Base-by-base conservation (phyloP, 495 filamentous ascomycete genomes). In the Aspergillus sclerotioniger region DNA sequence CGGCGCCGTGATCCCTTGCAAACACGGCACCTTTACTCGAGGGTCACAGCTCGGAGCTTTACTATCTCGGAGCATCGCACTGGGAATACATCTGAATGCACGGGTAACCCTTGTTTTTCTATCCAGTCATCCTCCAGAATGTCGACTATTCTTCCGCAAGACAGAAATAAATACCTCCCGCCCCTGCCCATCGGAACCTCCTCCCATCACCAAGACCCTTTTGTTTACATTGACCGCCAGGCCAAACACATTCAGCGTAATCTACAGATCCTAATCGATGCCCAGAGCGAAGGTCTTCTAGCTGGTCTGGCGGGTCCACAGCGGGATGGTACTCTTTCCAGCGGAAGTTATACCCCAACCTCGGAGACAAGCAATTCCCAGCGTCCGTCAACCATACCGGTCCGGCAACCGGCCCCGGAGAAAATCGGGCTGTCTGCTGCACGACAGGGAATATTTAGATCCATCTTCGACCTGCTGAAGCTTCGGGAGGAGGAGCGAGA, bases 221-320 rank as follows among this genome's bases (percentile, higher is more conserved):
- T 81, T 10, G 48, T 78, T 8, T 65, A 74, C 45, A 64, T 81
- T 51, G 73, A 78, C 25, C 75, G 79, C 15, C 75, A 80, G 53
- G 62, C 73, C 46, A 74, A 69, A 57, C 69, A 77, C 51, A 84
- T 96, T 16, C 86, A 96, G 58, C 78, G 77, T 35, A 85, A 92
- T 47, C 79, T 98, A 5, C 93, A 98, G 69, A 67, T 75, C 25
- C 73, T 96, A 5, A 82, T 98, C 28, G 92, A 98, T 73, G 88
- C 89, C 0, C 93, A 98, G 72, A 87, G 87, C 46, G 82, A 87
- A 37, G 90, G 90, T 25, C 78, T 96, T 37, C 68, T 86, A 3
- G 73, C 80, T 53, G 84, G 84, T 9, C 71, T 84, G 1, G 64
- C 65, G 37, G 66, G 57, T 13, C 64, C 71, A 20, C 59, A 62